Percentiles rank a stretch among this genome's conserved stretches.
phyloP scores from a whole-genome alignment of 2,329 filamentous ascomycete species.

The Penicillium sp. region DNA sequence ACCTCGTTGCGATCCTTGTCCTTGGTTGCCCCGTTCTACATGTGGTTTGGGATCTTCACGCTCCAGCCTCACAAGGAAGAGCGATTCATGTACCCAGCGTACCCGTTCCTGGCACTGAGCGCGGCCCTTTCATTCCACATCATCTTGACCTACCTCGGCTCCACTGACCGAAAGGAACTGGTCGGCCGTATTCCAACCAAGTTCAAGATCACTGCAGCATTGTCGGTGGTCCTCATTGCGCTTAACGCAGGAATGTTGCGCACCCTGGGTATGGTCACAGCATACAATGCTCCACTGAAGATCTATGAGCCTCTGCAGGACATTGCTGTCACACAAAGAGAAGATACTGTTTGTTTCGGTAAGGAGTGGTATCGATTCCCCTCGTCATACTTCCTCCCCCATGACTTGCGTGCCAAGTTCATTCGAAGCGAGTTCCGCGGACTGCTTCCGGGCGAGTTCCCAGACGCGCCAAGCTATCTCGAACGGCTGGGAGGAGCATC shows the following conservation, averaged over 20 bases:
- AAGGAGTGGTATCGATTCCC: slow-evolving; percentile 99
- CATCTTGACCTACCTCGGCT: slow-evolving; percentile 72
- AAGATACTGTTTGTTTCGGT: slow-evolving; percentile 79
- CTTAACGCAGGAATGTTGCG: slow-evolving; percentile 69
- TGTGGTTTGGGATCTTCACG: slow-evolving; percentile 92
- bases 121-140: slow-evolving; percentile 84
- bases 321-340: slow-evolving; percentile 55
- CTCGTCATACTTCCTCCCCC: slow-evolving; percentile 84
- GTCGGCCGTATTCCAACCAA: slow-evolving; percentile 71
- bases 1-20: slow-evolving; percentile 74
- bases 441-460: slow-evolving; percentile 86
- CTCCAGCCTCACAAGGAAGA: slow-evolving; percentile 96
- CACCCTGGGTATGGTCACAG: slow-evolving; percentile 73
- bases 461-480: slow-evolving; percentile 68
- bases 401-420: slow-evolving; percentile 83
- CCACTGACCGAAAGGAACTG: slow-evolving; percentile 65
- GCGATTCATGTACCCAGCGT: slow-evolving; percentile 96
- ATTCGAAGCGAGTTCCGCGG: slow-evolving; percentile 88
- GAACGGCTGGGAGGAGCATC: slow-evolving; percentile 83
- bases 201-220: slow-evolving; percentile 69
- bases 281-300: slow-evolving; percentile 79
- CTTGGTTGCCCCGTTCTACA: slow-evolving; percentile 83
- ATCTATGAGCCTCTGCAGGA: slow-evolving; percentile 54
- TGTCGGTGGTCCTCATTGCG: slow-evolving; percentile 62
- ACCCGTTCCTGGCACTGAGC: slow-evolving; percentile 86